A percentile compares a stretch with the other conserved stretches of the same genome.
phyloP scores from a whole-genome alignment of 306 rosid species.

The Vicia faba region DNA sequence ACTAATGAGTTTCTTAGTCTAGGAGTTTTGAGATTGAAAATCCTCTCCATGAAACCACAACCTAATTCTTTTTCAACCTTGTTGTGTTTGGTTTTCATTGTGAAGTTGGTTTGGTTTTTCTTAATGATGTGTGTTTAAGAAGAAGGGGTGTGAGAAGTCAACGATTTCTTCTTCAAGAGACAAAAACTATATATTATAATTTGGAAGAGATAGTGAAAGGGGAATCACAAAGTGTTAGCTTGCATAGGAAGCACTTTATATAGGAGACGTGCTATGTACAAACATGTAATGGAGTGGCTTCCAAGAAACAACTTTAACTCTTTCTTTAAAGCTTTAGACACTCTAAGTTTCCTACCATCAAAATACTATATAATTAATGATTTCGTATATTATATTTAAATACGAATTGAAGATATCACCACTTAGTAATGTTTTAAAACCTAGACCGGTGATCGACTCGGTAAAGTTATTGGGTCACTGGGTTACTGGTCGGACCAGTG shows the following conservation, averaged over 20 bases:
- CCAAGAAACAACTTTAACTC: constrained; percentile 70
- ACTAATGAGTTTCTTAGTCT: constrained; percentile 65
- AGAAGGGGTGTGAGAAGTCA: constrained; percentile 17
- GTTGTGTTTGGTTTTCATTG: constrained; percentile 44
- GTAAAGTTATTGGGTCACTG: no score
- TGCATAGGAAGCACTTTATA: constrained; percentile 49
- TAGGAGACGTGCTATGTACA: constrained; percentile 40
- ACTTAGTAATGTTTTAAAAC: no score
- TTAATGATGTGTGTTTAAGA: neutral
- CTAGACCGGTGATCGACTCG: no score
- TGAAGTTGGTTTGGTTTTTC: neutral
- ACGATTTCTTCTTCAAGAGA: neutral
- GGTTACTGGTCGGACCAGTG: no score
- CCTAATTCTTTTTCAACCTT: constrained; percentile 48
- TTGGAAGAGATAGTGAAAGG: constrained; percentile 30
- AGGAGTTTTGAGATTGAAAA: constrained; percentile 57
- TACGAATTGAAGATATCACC: no score
- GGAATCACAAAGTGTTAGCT: constrained; percentile 48
- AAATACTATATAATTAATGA: neutral
- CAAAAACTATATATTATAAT: neutral
- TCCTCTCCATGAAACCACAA: constrained; percentile 69
- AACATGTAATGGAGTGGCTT: constrained; percentile 58
- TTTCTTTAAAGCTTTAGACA: constrained; percentile 33
- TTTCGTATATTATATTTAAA: neutral
- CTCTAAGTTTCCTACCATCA: constrained; percentile 4